phyloP scores from a whole-genome alignment of 2,329 filamentous ascomycete genomes.

The Fonsecaea erecta region DNA sequence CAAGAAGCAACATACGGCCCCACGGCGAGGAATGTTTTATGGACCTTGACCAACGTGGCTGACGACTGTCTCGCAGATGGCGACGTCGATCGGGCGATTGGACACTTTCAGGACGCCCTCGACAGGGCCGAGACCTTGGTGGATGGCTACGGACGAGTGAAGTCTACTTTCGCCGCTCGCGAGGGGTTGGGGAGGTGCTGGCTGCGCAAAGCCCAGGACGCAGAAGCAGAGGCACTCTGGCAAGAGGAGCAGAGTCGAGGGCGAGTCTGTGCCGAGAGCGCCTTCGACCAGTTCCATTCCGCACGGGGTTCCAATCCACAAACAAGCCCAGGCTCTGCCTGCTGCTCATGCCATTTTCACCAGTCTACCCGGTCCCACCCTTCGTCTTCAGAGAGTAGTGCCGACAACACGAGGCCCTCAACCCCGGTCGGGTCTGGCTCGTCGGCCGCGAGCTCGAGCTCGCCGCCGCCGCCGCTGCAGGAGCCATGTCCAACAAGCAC shows the following conservation, averaged over 20 bases:
- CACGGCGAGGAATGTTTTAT: conserved; percentile 20
- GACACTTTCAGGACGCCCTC: conserved; percentile 10
- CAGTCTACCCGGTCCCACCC: background rate
- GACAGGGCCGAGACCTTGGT: conserved; percentile 4
- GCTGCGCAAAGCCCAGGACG: background rate
- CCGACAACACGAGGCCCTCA: background rate
- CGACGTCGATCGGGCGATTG: conserved; percentile 10
- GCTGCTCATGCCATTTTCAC: background rate
- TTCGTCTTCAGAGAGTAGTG: background rate
- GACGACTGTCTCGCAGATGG: conserved; percentile 18
- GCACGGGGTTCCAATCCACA: too few relatives aligned
- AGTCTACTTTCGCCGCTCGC: conserved; percentile 21
- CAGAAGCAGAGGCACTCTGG: background rate
- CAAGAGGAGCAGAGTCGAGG: conserved; percentile 1
- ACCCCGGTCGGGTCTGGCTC: background rate
- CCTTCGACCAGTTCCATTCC: too few relatives aligned
- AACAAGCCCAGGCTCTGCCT: background rate
- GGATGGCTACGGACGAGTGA: conserved; percentile 19
- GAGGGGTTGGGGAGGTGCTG: conserved; percentile 22
- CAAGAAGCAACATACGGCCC: conserved; percentile 20
- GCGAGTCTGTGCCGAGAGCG: too few relatives aligned
- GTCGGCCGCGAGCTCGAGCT: background rate
- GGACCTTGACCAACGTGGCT: conserved; percentile 27
- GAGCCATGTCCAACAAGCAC: too few relatives aligned
- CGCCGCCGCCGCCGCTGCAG: too few relatives aligned